Base-by-base conservation (phyloP, 1,139 yeast species). In the Cylindricascospora bacillispora region DNA sequence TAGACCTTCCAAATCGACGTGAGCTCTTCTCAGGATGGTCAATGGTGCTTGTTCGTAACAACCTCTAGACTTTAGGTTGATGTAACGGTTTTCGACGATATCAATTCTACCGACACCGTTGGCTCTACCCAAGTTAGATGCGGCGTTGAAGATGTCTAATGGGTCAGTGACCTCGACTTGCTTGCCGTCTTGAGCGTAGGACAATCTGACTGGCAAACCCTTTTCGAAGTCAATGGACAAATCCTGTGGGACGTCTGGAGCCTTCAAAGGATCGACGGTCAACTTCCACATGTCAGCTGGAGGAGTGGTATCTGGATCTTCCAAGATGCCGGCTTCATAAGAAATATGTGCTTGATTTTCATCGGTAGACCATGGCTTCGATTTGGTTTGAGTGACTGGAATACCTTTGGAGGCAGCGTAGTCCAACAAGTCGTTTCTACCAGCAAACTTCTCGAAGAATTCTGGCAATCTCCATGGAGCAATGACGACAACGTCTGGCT, bases 261-360 rank as follows among this genome's bases (percentile, higher is more conserved):
- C 97, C 54, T 89, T 95, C 32, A 67, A 59, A 50, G 98, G 97
- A 60, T 86, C 98, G 37, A 81, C 85, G 31, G 95, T 89, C 58
- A 89, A 73, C 66, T 89, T 89, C 98, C 98, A 89, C 98, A 89
- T 89, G 60, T 89, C 98, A 67, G 83, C 86, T 62, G 98, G 98
- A 43, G 98, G 98, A 32, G 98, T 89, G 48, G 89, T 75, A 60
- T 89, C 83, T 53, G 98, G 98, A 64, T 89, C 93, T 65, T 89
- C 98, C 55, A 89, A 73, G 47, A 89, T 89, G 62, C 98, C 98
- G 43, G 98, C 98, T 67, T 89, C 98, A 58, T 81, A 89, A 25
- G 97, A 86, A 56, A 89, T 89, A 63, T 89, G 98, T 26, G 98
- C 98, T 73, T 86, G 67, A 70, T 89, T 89, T 67, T 89, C 98